A percentile compares a stretch with the other conserved stretches of the same genome.
Evolutionary conservation across 306 rosid genomes (phyloP).

Genomic region (Astragalus glycyphyllos): DNA sequence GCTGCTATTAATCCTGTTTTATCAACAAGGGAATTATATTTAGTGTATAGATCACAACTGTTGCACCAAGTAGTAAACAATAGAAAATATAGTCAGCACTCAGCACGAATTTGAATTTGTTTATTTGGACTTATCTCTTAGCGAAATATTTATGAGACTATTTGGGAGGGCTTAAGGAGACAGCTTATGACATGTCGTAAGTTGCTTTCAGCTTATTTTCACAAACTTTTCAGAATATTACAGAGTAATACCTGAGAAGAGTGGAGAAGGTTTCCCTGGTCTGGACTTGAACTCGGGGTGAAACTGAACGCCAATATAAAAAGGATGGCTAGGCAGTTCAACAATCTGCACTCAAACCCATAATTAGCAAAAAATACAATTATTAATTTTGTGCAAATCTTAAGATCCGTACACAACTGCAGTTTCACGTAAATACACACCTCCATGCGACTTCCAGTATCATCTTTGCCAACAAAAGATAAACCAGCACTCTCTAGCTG

Average conservation of each 20-base stretch:
- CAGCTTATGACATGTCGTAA: too few species aligned
- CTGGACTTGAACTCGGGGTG: slow-evolving; percentile 91
- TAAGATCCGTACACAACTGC: neutral
- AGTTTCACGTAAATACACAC: slow-evolving; percentile 43
- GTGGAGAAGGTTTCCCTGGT: slow-evolving; percentile 87
- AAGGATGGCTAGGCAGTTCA: slow-evolving; percentile 84
- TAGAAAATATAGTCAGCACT: too few species aligned
- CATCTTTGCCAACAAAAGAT: slow-evolving; percentile 84
- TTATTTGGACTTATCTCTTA: too few species aligned
- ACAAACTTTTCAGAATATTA: too few species aligned
- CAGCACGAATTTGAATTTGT: too few species aligned
- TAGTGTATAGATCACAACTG: neutral
- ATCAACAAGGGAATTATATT: slow-evolving; percentile 15
- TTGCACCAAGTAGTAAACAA: too few species aligned
- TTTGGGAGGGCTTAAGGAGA: too few species aligned
- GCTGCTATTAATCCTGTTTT: slow-evolving; percentile 76
- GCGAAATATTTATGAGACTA: too few species aligned
- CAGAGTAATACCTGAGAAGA: slow-evolving; percentile 64
- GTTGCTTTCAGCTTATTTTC: too few species aligned
- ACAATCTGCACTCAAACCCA: slow-evolving; percentile 62
- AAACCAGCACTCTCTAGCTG: slow-evolving; percentile 82
- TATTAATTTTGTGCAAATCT: neutral
- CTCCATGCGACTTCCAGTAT: slow-evolving; percentile 83
- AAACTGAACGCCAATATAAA: slow-evolving; percentile 83
- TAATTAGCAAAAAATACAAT: slow-evolving; percentile 25